Percentiles rank a stretch among this genome's conserved stretches.
These are phyloP conservation scores for Podosphaera xanthii DNA, from an alignment of 2,329 filamentous ascomycete species.

Conservation along the genomic window DNA sequence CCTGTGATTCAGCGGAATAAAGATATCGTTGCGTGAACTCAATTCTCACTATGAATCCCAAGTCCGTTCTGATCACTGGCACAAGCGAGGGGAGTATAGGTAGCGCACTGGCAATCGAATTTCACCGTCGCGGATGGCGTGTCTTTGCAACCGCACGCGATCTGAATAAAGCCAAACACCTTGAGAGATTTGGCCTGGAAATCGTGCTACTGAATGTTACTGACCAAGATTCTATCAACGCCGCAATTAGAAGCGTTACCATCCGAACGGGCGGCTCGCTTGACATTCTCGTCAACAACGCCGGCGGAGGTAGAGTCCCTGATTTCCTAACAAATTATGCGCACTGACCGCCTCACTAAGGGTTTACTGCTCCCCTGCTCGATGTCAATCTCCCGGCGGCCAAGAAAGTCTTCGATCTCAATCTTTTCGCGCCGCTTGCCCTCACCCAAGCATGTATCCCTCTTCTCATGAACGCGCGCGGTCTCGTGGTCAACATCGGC, in stretches of 20 bases:
- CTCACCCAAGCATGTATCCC: constrained; percentile 21
- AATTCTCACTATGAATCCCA: neutral
- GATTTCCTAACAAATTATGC: neutral
- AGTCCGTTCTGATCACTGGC: constrained; percentile 2
- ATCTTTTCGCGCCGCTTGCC: constrained; percentile 22
- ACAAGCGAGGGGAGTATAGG: constrained; percentile 3
- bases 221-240: constrained; percentile 16
- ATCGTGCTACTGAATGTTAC: constrained; percentile 21
- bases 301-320: neutral
- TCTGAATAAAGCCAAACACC: constrained; percentile 16
- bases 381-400: constrained; percentile 17
- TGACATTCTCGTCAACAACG: constrained; percentile 7
- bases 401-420: constrained; percentile 15
- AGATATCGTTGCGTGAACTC: neutral
- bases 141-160: constrained; percentile 22
- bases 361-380: constrained; percentile 11
- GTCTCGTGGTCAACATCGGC: constrained; percentile 12
- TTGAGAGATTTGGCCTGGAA: constrained; percentile 12
- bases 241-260: constrained; percentile 11
- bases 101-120: constrained; percentile 16
- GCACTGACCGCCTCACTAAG: neutral
- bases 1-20: neutral
- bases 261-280: constrained; percentile 5
- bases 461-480: constrained; percentile 14
- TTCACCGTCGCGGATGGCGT: constrained; percentile 17